Evolutionary conservation across 2,329 filamentous ascomycete genomes (phyloP), one percentile per base, ranked within the genome.

Genomic region (Fusarium sp.): DNA sequence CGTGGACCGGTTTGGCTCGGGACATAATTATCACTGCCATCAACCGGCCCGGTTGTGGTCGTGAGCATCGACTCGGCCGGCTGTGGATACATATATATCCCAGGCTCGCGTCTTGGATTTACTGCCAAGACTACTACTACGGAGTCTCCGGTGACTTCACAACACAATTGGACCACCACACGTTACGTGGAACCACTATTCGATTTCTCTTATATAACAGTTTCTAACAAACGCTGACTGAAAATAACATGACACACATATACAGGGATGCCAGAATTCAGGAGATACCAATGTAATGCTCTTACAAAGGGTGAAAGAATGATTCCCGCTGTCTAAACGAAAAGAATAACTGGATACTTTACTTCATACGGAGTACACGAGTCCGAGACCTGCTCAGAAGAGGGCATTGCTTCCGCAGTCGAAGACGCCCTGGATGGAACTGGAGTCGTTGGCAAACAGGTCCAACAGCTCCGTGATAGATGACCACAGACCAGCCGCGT

Each of bases 401-500:
- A 81, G 63, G 63, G 78, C 76, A 69, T 82, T 82, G 65, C 78
- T 77, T 35, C 79, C 79, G 57, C 79, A 82, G 48, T 77, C 78
- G 61, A 82, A 81, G 25, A 79, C 75, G 4, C 80, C 79, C 52
- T 77, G 70, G 35, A 81, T 73, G 18, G 72, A 66, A 57, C 74
- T 77, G 12, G 76, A 72, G 19, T 73, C 67, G 45, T 75, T 70
- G 60, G 77, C 61, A 67, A 79, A 81, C 48, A 80, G 72, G 44
- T 80, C 78, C 44, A 78, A 60, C 66, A 82, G 68, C 57, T 77
- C 78, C 15, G 73, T 76, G 35, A 82, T 76, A 37, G 80, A 78
- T 18, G 80, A 78, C 79, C 79, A 82, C 65, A 82, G 69, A 23
- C 80, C 80, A 25, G 78, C 80, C 16, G 76, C 76, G 65, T 82